A percentile compares a stretch with the other conserved stretches of the same genome.
Evolutionary conservation across 768 basidiomycete species (phyloP).

Genomic region (Amanita brunnescens): DNA sequence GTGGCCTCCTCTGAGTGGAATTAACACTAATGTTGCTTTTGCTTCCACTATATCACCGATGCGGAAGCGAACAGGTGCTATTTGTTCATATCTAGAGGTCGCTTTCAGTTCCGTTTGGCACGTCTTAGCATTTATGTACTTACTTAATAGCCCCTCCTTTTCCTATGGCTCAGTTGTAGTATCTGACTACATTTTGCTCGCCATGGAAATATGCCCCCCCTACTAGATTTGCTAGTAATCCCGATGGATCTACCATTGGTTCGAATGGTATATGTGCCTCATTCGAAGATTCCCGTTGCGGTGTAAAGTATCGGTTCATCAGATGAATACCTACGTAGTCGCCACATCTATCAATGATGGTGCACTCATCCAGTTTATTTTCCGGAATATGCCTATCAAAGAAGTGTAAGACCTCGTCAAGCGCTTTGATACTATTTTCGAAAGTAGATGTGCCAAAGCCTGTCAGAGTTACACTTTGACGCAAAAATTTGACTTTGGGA

Average conservation of each 20-base stretch:
- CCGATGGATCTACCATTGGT: neutral
- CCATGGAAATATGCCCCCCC: neutral
- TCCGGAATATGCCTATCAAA: too few species aligned
- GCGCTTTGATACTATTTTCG: neutral
- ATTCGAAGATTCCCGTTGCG: neutral
- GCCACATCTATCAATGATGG: neutral
- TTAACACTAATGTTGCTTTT: neutral
- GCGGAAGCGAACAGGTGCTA: too few species aligned
- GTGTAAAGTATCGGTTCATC: neutral
- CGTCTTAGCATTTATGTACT: neutral
- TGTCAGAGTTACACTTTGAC: conserved; percentile 5
- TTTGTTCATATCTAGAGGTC: neutral
- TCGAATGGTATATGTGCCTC: neutral
- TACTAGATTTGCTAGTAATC: neutral
- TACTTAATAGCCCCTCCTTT: neutral
- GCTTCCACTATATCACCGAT: neutral
- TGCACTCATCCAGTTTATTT: neutral
- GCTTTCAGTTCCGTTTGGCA: neutral
- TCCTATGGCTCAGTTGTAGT: neutral
- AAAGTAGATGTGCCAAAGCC: conserved; percentile 5
- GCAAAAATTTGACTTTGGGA: neutral
- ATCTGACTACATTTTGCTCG: neutral
- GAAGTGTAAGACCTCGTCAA: too few species aligned
- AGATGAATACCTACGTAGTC: neutral
- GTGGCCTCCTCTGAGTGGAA: neutral